phyloP scores from a whole-genome alignment of 225 moss, liverwort and hornwort genomes.

The Physcomitrellopsis africana region DNA sequence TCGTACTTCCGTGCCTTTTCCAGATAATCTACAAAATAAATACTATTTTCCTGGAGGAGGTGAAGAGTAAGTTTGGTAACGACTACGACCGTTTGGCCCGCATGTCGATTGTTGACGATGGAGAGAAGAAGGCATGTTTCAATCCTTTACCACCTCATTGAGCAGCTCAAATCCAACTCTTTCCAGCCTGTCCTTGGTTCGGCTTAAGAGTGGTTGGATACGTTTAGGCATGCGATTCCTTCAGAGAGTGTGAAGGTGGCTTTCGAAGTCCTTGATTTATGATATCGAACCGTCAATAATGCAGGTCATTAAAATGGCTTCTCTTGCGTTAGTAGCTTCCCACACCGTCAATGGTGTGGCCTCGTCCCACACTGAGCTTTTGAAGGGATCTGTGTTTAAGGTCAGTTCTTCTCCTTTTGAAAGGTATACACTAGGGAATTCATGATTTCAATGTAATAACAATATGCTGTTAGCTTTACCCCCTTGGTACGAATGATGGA shows the following conservation, averaged over 20 bases:
- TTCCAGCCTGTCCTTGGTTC: slow-evolving; percentile 18
- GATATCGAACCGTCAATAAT: slow-evolving; percentile 26
- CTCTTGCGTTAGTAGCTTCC: slow-evolving; percentile 76
- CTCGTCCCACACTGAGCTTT: slow-evolving; percentile 66
- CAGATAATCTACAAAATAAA: slow-evolving; percentile 93
- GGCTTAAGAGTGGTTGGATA: slow-evolving; percentile 16
- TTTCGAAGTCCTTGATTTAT: slow-evolving; percentile 22
- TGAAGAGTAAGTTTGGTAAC: slow-evolving; percentile 81
- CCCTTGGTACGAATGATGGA: slow-evolving; percentile 3
- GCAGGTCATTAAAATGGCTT: slow-evolving; percentile 82
- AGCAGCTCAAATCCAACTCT: slow-evolving; percentile 13
- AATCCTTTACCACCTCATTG: not conserved
- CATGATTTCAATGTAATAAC: not conserved
- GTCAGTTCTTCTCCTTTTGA: slow-evolving; percentile 36
- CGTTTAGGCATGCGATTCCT: not conserved
- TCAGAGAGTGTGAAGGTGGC: not conserved
- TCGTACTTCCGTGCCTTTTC: not conserved
- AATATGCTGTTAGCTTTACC: slow-evolving; percentile 24
- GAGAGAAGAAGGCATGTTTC: slow-evolving; percentile 78
- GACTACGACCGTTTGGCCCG: slow-evolving; percentile 87
- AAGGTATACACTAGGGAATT: not conserved
- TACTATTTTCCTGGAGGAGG: slow-evolving; percentile 78
- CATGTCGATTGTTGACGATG: slow-evolving; percentile 91
- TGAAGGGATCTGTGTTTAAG: slow-evolving; percentile 74
- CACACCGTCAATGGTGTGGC: slow-evolving; percentile 88